phyloP scores from a whole-genome alignment of 2,329 filamentous ascomycete species.

The Monosporascus sp. region DNA sequence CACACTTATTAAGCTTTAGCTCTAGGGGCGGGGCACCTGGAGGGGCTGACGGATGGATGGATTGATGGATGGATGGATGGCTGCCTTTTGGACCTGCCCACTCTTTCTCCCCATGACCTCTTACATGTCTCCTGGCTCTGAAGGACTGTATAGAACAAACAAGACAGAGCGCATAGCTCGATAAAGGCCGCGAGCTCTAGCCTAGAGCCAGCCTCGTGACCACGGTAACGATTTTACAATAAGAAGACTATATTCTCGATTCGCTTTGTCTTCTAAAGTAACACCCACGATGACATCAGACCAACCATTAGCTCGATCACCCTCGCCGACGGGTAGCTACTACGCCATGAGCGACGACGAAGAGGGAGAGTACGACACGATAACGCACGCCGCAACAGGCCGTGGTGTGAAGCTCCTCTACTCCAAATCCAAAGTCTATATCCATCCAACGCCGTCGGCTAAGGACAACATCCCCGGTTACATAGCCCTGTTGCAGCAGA shows the following conservation, averaged over 20 bases:
- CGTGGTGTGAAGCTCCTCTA: constrained; percentile 89
- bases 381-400: constrained; percentile 71
- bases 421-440: constrained; percentile 98
- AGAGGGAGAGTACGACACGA: constrained; percentile 90
- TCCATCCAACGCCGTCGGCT: constrained; percentile 86
- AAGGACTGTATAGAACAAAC: neutral
- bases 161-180: neutral
- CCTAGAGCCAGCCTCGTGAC: neutral
- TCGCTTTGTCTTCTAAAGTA: constrained; percentile 1
- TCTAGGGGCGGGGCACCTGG: neutral
- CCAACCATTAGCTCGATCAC: constrained; percentile 29
- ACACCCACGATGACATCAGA: constrained; percentile 30
- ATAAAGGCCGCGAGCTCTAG: neutral
- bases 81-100: neutral
- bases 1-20: neutral
- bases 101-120: neutral
- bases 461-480: constrained; percentile 97
- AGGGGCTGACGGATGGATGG: neutral
- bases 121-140: neutral
- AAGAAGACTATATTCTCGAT: too few species aligned
- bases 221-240: too few species aligned
- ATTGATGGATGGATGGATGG: too few species aligned
- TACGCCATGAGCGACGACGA: constrained; percentile 97
- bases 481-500: constrained; percentile 89
- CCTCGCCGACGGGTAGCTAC: constrained; percentile 80